Percentiles rank a stretch among this genome's conserved stretches.
phyloP scores from a whole-genome alignment of 305 asterid species.

The Fraxinus xanthoxyloides region DNA sequence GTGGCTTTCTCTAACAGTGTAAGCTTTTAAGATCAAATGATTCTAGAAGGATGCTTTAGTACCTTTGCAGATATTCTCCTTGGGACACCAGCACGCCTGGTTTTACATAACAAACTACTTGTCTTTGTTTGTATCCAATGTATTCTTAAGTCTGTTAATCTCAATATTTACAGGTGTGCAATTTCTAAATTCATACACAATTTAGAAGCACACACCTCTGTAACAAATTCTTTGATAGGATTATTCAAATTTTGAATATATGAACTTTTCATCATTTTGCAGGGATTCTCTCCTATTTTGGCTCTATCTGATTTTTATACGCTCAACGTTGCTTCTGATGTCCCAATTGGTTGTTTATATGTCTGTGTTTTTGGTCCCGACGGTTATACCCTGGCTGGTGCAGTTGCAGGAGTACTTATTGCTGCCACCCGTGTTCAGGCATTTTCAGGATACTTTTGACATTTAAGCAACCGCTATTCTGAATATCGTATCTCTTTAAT shows the following conservation, averaged over 20 bases:
- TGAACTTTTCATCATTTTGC: neutral
- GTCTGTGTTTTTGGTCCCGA: neutral
- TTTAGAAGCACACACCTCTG: neutral
- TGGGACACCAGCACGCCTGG: neutral
- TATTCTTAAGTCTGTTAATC: neutral
- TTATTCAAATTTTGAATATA: neutral
- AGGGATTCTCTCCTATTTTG: neutral
- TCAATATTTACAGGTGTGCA: neutral
- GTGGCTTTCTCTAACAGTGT: neutral
- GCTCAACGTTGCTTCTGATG: neutral
- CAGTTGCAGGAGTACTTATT: neutral
- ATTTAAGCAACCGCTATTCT: neutral
- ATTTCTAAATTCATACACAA: neutral
- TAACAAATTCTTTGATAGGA: neutral
- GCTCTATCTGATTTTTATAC: neutral
- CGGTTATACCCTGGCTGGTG: neutral
- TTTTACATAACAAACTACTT: neutral
- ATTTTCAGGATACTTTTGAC: neutral
- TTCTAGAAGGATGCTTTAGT: neutral
- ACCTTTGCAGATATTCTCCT: neutral
- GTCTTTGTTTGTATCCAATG: neutral
- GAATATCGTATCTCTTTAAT: neutral
- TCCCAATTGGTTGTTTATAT: neutral
- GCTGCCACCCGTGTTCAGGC: neutral
- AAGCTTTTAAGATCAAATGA: neutral